Percentiles rank a stretch among this genome's conserved stretches.
Evolutionary conservation across 2,329 filamentous ascomycete species (phyloP).

Genomic region (Fusarium sp.): DNA sequence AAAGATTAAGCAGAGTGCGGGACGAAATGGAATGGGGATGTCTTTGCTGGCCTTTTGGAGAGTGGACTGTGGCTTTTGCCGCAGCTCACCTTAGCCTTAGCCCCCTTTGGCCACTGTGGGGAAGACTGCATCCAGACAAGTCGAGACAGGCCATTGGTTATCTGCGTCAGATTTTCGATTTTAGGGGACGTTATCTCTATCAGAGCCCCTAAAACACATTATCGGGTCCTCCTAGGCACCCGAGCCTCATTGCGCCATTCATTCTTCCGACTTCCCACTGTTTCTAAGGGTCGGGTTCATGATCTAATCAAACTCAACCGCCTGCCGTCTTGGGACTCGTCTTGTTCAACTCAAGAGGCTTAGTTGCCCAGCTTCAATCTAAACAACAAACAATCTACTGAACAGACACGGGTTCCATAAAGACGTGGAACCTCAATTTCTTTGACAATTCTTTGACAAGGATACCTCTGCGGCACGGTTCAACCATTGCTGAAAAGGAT

Average conservation of each 20-base stretch:
- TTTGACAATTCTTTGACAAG: constrained; percentile 13
- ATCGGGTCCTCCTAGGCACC: constrained; percentile 17
- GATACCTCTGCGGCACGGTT: background rate
- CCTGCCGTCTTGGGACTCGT: constrained; percentile 6
- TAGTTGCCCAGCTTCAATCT: background rate
- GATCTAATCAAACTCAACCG: constrained; percentile 9
- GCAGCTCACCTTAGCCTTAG: constrained; percentile 26
- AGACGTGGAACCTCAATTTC: background rate
- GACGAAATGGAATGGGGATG: constrained; percentile 37
- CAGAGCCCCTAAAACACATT: constrained; percentile 16
- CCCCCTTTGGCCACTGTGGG: constrained; percentile 41
- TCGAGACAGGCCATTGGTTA: constrained; percentile 22
- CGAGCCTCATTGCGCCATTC: constrained; percentile 39
- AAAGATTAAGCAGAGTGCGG: constrained; percentile 29
- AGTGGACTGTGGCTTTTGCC: constrained; percentile 35
- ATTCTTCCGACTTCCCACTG: constrained; percentile 38
- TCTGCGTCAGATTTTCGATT: background rate
- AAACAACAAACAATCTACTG: background rate
- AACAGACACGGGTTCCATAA: background rate
- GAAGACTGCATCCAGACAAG: constrained; percentile 21
- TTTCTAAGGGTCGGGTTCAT: constrained; percentile 26
- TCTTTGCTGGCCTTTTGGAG: constrained; percentile 48
- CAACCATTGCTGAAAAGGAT: background rate
- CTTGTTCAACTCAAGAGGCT: constrained; percentile 1
- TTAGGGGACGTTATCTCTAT: constrained; percentile 31